Evolutionary conservation across 371 early-diverging fungal genomes (phyloP).

Genomic region (Conidiobolus incongruus): DNA sequence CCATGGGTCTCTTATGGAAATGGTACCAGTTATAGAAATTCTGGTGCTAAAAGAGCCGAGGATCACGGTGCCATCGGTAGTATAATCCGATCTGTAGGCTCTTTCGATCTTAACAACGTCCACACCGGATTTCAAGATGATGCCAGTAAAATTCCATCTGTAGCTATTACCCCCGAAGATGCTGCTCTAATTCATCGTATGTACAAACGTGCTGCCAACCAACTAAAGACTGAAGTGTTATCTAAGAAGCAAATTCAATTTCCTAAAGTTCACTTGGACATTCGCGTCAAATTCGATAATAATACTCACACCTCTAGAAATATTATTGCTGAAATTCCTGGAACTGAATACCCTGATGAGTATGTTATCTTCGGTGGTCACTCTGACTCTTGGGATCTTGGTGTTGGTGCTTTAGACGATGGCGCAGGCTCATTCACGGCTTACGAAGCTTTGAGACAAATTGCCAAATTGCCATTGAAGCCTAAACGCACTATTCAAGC

Average conservation of each 20-base stretch:
- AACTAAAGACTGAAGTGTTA: constrained; percentile 3
- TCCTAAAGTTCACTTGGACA: constrained; percentile 17
- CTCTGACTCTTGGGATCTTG: constrained; percentile 33
- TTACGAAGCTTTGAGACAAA: constrained; percentile 22
- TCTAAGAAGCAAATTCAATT: constrained; percentile 5
- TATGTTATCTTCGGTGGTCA: constrained; percentile 27
- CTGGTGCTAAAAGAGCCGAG: constrained; percentile 19
- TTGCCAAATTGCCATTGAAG: constrained; percentile 9
- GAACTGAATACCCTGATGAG: constrained; percentile 19
- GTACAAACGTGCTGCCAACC: constrained; percentile 9
- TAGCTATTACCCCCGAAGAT: constrained; percentile 23
- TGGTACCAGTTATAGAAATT: constrained; percentile 10
- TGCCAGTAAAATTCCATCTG: constrained; percentile 16
- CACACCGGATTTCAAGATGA: constrained; percentile 20
- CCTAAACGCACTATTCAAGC: constrained; percentile 28
- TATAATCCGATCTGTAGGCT: constrained; percentile 22
- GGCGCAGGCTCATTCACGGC: constrained; percentile 25
- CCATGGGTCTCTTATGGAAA: constrained; percentile 12
- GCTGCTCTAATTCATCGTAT: constrained; percentile 19
- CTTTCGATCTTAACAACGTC: constrained; percentile 16
- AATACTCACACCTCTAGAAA: constrained; percentile 15
- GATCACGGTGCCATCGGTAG: constrained; percentile 23
- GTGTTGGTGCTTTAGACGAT: constrained; percentile 24
- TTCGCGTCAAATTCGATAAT: too few species aligned
- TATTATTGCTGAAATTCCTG: constrained; percentile 22